Conservation (phyloP, 2,329 filamentous ascomycete species). For the Trichoderma cornu-damae region DNA sequence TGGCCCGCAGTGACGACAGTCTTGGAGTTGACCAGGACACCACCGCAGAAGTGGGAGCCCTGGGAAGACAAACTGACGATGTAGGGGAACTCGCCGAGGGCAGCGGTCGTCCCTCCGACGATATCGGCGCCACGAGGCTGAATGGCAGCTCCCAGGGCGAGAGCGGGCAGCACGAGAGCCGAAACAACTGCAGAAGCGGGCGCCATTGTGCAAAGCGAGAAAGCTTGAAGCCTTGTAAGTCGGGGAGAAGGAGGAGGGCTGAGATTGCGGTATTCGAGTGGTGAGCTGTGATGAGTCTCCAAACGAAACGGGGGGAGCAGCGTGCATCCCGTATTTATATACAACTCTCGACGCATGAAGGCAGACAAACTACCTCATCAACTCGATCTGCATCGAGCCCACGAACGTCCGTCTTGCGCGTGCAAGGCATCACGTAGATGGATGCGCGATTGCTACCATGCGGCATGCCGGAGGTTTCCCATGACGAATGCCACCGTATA, state of each 20-base stretch:
- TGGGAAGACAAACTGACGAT: constrained; percentile 27
- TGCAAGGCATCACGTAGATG: not conserved
- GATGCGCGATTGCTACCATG: not conserved
- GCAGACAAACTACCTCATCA: not conserved
- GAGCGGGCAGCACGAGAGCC: constrained; percentile 14
- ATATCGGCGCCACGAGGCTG: constrained; percentile 20
- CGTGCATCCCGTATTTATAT: not conserved
- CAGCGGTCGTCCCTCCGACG: constrained; percentile 26
- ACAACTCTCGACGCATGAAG: not conserved
- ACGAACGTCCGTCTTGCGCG: not conserved
- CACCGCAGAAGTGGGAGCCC: constrained; percentile 28
- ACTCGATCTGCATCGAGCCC: not conserved
- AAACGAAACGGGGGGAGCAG: not conserved
- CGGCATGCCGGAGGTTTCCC: not conserved
- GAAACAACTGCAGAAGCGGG: constrained; percentile 1
- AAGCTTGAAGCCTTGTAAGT: not conserved
- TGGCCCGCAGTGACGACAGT: constrained; percentile 33
- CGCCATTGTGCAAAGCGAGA: constrained; percentile 4
- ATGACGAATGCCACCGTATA: not conserved
- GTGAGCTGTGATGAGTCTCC: constrained; percentile 7
- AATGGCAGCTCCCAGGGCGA: constrained; percentile 14
- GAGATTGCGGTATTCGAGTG: not conserved
- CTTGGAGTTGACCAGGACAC: constrained; percentile 28
- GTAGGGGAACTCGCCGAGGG: constrained; percentile 30
- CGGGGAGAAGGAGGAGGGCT: not conserved